phyloP scores from a whole-genome alignment of 106 monocot genomes.

The Hemerocallis citrina region DNA sequence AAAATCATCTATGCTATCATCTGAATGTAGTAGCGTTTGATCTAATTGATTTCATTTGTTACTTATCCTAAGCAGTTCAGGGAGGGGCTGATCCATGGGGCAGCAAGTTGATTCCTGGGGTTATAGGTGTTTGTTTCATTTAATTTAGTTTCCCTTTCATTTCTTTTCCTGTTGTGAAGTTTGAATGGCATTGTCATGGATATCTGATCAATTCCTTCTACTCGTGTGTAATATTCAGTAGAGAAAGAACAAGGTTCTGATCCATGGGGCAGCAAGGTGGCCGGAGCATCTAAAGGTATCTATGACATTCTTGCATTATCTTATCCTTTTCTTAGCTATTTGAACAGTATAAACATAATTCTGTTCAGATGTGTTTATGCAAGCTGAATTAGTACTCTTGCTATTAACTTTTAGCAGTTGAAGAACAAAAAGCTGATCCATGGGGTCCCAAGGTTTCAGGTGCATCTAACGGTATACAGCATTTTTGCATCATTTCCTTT shows the following conservation, averaged over 20 bases:
- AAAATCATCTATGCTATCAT: too few relatives aligned
- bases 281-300: constrained; percentile 2
- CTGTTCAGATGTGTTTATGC: not conserved
- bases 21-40: too few relatives aligned
- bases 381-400: too few relatives aligned
- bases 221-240: not conserved
- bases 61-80: not conserved
- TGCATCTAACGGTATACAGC: too few relatives aligned
- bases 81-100: not conserved
- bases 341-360: not conserved
- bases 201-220: not conserved
- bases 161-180: too few relatives aligned
- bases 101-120: not conserved
- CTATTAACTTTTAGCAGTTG: too few relatives aligned
- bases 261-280: constrained; percentile 3
- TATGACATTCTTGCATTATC: too few relatives aligned
- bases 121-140: not conserved
- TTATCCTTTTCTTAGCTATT: not conserved
- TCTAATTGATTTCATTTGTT: not conserved
- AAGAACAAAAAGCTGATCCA: too few relatives aligned
- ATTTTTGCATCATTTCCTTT: too few relatives aligned
- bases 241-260: constrained; percentile 3
- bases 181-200: not conserved
- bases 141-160: not conserved
- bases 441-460: too few relatives aligned